Conservation (phyloP, 2,329 filamentous ascomycete genomes). For the Zymoseptoria brevis region DNA sequence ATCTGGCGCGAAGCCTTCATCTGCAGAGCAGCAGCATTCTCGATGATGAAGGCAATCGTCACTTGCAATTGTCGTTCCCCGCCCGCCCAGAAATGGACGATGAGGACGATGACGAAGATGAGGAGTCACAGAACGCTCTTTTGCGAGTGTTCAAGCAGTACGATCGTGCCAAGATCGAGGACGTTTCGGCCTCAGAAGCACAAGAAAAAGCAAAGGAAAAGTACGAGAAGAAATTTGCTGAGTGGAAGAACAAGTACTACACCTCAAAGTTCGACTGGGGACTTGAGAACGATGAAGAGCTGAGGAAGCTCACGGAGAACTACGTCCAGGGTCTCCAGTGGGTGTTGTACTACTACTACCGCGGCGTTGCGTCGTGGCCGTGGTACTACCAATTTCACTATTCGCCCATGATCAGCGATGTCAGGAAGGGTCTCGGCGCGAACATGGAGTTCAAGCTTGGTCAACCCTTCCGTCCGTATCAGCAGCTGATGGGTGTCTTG, state of each 20-base stretch:
- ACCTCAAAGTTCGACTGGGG: slow-evolving; percentile 84
- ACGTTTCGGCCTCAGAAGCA: slow-evolving; percentile 69
- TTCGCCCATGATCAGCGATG: slow-evolving; percentile 93
- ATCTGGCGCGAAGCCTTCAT: slow-evolving; percentile 63
- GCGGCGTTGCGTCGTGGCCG: slow-evolving; percentile 93
- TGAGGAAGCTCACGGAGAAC: slow-evolving; percentile 80
- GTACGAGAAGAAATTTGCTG: slow-evolving; percentile 81
- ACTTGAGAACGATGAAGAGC: slow-evolving; percentile 68
- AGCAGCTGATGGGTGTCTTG: slow-evolving; percentile 96
- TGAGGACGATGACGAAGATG: slow-evolving; percentile 65
- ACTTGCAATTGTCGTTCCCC: slow-evolving; percentile 57
- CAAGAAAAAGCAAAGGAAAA: slow-evolving; percentile 71
- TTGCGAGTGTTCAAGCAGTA: slow-evolving; percentile 81
- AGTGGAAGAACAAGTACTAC: slow-evolving; percentile 96
- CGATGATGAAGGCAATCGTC: slow-evolving; percentile 57
- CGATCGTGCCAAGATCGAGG: slow-evolving; percentile 79
- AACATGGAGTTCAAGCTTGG: slow-evolving; percentile 89
- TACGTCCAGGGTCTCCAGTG: slow-evolving; percentile 97
- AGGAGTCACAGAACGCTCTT: slow-evolving; percentile 76
- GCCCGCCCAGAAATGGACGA: slow-evolving; percentile 41
- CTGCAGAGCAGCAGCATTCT: slow-evolving; percentile 58
- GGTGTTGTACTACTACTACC: slow-evolving; percentile 98
- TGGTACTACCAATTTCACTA: slow-evolving; percentile 99
- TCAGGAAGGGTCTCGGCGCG: slow-evolving; percentile 76
- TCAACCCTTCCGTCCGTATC: slow-evolving; percentile 87